Percentiles rank a stretch among this genome's conserved stretches.
Conservation (phyloP, 495 filamentous ascomycete species). For the Penicillium malachiteum region DNA sequence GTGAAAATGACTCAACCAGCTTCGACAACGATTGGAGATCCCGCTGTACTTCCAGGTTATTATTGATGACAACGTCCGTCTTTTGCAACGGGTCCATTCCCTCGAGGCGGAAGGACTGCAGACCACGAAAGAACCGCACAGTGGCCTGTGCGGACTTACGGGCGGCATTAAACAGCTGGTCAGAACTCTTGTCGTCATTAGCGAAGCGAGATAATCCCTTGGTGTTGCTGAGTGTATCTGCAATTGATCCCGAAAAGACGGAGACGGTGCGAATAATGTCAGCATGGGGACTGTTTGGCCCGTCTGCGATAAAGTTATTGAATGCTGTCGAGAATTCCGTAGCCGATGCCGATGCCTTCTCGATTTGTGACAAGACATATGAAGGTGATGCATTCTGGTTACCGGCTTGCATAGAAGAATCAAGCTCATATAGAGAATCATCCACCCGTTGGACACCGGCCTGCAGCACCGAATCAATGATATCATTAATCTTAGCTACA, state of each 20-base stretch:
- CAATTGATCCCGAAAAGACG: constrained; percentile 83
- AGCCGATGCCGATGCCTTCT: constrained; percentile 91
- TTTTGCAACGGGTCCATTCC: constrained; percentile 83
- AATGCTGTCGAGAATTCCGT: constrained; percentile 97
- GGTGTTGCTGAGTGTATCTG: constrained; percentile 92
- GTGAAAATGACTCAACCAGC: constrained; percentile 85
- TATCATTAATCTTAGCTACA: constrained; percentile 90
- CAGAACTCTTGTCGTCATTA: constrained; percentile 89
- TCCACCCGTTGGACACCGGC: constrained; percentile 92
- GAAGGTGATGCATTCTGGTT: constrained; percentile 97
- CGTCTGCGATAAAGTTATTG: constrained; percentile 97
- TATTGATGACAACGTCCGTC: constrained; percentile 94
- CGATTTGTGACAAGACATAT: constrained; percentile 92
- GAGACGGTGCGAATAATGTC: constrained; percentile 92
- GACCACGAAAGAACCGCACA: constrained; percentile 91
- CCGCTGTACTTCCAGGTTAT: constrained; percentile 90
- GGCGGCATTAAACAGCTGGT: constrained; percentile 75
- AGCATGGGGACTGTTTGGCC: constrained; percentile 85
- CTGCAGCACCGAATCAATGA: constrained; percentile 95
- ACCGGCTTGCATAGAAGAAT: constrained; percentile 96
- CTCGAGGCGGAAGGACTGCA: constrained; percentile 91
- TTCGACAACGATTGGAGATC: constrained; percentile 90
- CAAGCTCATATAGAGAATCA: constrained; percentile 93
- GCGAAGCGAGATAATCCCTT: constrained; percentile 94
- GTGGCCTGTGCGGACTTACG: constrained; percentile 84